phyloP scores from a whole-genome alignment of 179 eudicot species.

The Beta corolliflora region DNA sequence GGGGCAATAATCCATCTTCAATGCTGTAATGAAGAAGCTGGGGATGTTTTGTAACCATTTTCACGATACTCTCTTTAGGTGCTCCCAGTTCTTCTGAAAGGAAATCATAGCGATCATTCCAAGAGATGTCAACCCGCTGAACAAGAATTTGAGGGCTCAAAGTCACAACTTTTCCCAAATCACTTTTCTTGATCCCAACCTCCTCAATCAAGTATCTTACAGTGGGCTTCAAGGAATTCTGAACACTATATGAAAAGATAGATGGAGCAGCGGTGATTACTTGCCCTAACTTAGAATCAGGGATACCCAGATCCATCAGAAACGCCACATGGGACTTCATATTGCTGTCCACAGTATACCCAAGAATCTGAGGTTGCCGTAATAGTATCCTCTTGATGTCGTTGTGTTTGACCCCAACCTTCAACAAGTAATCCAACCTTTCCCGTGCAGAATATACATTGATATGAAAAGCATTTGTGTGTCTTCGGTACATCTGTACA shows the following conservation, averaged over 20 bases:
- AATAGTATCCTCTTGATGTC: slow-evolving; percentile 75
- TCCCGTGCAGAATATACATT: slow-evolving; percentile 73
- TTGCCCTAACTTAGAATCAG: slow-evolving; percentile 77
- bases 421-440: slow-evolving; percentile 71
- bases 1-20: slow-evolving; percentile 78
- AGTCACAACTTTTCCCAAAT: slow-evolving; percentile 86
- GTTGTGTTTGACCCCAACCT: slow-evolving; percentile 78
- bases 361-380: slow-evolving; percentile 89
- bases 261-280: slow-evolving; percentile 85
- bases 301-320: slow-evolving; percentile 69
- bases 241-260: slow-evolving; percentile 80
- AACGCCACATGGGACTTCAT: slow-evolving; percentile 87
- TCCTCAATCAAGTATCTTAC: slow-evolving; percentile 85
- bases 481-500: slow-evolving; percentile 79
- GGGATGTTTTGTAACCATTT: slow-evolving; percentile 95
- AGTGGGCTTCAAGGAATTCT: slow-evolving; percentile 87
- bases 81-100: slow-evolving; percentile 83
- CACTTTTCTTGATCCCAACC: slow-evolving; percentile 78
- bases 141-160: slow-evolving; percentile 96
- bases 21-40: slow-evolving; percentile 97
- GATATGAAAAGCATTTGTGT: slow-evolving; percentile 79
- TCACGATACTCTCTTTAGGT: slow-evolving; percentile 78
- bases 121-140: slow-evolving; percentile 82
- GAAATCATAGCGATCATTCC: slow-evolving; percentile 77
- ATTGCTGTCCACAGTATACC: slow-evolving; percentile 80